Evolutionary conservation across 768 basidiomycete species (phyloP).

Genomic region (Leccinum longicurvipes): DNA sequence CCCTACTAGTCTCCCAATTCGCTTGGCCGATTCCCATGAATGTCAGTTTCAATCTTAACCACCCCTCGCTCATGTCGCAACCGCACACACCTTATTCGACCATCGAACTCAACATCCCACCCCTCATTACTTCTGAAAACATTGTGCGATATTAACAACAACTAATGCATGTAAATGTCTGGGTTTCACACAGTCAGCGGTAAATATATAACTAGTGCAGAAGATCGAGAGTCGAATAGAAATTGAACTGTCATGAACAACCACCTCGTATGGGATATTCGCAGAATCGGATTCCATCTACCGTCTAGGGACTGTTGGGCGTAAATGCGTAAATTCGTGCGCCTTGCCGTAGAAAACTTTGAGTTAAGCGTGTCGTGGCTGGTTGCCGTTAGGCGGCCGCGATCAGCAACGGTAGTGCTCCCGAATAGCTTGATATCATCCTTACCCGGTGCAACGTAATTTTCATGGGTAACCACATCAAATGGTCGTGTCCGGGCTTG

Average conservation of each 20-base stretch:
- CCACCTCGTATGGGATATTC: constrained; percentile 5
- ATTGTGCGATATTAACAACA: constrained; percentile 20
- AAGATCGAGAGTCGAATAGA: constrained; percentile 28
- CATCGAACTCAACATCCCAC: constrained; percentile 7
- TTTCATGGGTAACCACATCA: constrained; percentile 68
- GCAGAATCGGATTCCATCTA: constrained; percentile 17
- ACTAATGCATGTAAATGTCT: constrained; percentile 9
- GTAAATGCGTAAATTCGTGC: constrained; percentile 55
- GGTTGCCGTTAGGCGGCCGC: constrained; percentile 13
- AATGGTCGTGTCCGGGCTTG: constrained; percentile 72
- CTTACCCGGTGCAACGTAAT: constrained; percentile 81
- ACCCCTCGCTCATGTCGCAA: neutral
- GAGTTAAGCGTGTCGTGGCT: constrained; percentile 52
- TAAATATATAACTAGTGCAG: constrained; percentile 24
- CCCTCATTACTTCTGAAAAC: constrained; percentile 1
- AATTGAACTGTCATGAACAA: constrained; percentile 12
- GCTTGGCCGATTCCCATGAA: constrained; percentile 15
- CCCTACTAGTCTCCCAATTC: neutral
- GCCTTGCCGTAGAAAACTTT: constrained; percentile 56
- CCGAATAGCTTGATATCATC: constrained; percentile 18
- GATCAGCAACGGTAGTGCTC: constrained; percentile 16
- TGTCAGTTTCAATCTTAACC: constrained; percentile 6
- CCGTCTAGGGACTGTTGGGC: constrained; percentile 33
- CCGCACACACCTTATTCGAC: neutral
- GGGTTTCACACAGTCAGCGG: constrained; percentile 15